phyloP scores from a whole-genome alignment of 2,329 filamentous ascomycete species.

The Fusarium piperis region DNA sequence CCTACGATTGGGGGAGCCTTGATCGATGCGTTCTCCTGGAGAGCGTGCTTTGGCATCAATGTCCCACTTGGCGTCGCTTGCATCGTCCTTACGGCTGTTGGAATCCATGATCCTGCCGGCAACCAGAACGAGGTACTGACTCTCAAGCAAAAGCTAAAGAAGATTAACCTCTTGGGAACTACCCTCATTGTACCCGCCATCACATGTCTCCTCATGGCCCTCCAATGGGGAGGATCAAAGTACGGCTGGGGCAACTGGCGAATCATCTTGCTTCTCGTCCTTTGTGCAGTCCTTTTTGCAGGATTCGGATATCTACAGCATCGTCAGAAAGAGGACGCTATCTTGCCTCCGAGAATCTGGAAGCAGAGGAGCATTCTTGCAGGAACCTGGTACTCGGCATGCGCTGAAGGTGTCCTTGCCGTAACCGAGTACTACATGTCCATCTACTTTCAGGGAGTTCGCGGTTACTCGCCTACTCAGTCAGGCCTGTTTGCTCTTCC shows the following conservation, averaged over 20 bases:
- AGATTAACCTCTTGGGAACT: slow-evolving; percentile 27
- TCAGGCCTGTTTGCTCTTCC: slow-evolving; percentile 36
- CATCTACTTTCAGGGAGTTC: slow-evolving; percentile 40
- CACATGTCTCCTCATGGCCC: slow-evolving; percentile 34
- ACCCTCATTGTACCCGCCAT: slow-evolving; percentile 26
- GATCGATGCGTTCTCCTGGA: slow-evolving; percentile 35
- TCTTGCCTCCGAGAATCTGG: slow-evolving; percentile 27
- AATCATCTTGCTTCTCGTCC: slow-evolving; percentile 29
- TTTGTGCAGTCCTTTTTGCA: slow-evolving; percentile 10
- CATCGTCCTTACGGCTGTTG: slow-evolving; percentile 26
- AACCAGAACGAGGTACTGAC: neutral
- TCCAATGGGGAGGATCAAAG: slow-evolving; percentile 38
- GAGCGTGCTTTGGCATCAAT: slow-evolving; percentile 40
- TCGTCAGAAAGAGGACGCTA: slow-evolving; percentile 26
- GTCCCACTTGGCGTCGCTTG: slow-evolving; percentile 27
- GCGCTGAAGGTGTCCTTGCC: slow-evolving; percentile 31
- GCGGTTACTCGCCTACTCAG: slow-evolving; percentile 29
- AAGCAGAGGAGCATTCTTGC: slow-evolving; percentile 40
- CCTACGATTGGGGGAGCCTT: slow-evolving; percentile 33
- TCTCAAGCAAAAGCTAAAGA: slow-evolving; percentile 28
- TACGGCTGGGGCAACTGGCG: slow-evolving; percentile 38
- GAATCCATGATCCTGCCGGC: slow-evolving; percentile 25
- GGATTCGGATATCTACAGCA: slow-evolving; percentile 32
- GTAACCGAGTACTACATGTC: slow-evolving; percentile 42
- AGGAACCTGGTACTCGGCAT: slow-evolving; percentile 36